Conservation (phyloP, 441 rosid genomes). For the Pelargonium australe region DNA sequence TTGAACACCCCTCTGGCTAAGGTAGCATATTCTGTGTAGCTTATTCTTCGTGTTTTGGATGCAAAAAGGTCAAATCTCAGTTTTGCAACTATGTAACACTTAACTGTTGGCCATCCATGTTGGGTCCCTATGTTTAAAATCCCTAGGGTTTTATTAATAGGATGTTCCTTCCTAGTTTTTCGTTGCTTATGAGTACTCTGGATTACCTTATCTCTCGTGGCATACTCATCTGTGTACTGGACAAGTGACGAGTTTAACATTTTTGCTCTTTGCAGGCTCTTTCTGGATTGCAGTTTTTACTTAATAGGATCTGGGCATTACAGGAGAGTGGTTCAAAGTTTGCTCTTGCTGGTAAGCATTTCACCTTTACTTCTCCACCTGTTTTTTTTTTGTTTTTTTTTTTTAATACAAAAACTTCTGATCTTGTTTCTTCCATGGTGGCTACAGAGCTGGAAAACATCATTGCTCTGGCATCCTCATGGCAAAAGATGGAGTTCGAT, state of each 20-base stretch:
- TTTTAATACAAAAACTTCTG: not conserved
- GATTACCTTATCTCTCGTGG: not conserved
- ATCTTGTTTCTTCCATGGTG: conserved; percentile 8
- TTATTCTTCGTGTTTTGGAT: conserved; percentile 15
- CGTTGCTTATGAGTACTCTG: not conserved
- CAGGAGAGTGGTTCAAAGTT: conserved; percentile 68
- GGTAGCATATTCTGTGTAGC: conserved; percentile 37
- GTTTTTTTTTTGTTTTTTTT: not conserved
- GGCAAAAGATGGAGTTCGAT: conserved; percentile 89
- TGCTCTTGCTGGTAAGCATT: conserved; percentile 59
- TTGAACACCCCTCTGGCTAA: conserved; percentile 72
- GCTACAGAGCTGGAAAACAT: conserved; percentile 51
- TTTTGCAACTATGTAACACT: no score
- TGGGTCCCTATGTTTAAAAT: not conserved
- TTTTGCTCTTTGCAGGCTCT: conserved; percentile 52
- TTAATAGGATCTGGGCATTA: conserved; percentile 45
- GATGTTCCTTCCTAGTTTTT: not conserved
- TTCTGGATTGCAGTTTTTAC: conserved; percentile 78
- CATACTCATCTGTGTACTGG: not conserved
- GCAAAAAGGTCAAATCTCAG: not conserved
- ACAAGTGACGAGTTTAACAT: conserved; percentile 12
- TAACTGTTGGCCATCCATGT: not conserved
- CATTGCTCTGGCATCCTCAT: conserved; percentile 50
- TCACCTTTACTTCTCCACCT: conserved; percentile 1
- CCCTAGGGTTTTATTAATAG: not conserved